Conservation (phyloP, 495 filamentous ascomycete species). For the Cudoniella acicularis region DNA sequence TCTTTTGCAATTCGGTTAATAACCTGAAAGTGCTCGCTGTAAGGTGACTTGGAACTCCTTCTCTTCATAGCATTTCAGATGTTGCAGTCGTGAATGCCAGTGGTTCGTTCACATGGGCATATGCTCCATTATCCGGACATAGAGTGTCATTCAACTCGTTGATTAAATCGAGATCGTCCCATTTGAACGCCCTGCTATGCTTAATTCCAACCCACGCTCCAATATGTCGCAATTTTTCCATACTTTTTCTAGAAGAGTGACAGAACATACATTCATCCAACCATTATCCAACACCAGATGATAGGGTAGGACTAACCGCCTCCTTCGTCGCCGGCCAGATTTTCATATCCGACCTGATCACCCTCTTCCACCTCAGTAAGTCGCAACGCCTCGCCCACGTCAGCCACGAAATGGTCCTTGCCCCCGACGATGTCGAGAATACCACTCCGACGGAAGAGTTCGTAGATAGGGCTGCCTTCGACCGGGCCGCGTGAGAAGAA, state of each 20-base stretch:
- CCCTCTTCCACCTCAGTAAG: slow-evolving; percentile 65
- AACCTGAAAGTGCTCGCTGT: too few relatives aligned
- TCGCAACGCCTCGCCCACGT: slow-evolving; percentile 78
- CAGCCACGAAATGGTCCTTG: slow-evolving; percentile 68
- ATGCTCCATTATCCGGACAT: background rate
- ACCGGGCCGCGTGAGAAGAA: slow-evolving; percentile 82
- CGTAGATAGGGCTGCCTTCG: slow-evolving; percentile 59
- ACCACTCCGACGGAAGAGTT: slow-evolving; percentile 71
- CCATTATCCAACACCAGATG: background rate
- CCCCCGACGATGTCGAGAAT: slow-evolving; percentile 80
- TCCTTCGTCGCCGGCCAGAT: slow-evolving; percentile 18
- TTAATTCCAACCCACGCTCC: background rate
- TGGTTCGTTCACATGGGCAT: background rate
- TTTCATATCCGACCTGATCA: slow-evolving; percentile 9
- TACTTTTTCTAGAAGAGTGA: background rate
- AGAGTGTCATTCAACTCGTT: background rate
- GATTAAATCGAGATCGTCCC: background rate
- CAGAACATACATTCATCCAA: background rate
- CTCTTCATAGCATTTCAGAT: background rate
- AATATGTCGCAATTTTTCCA: background rate
- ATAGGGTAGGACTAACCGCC: slow-evolving; percentile 3
- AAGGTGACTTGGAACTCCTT: background rate
- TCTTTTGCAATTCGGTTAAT: too few relatives aligned
- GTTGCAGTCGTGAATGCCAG: too few relatives aligned
- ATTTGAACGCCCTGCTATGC: background rate